Evolutionary conservation across 768 basidiomycete genomes (phyloP), one percentile per base, ranked within the genome.

Genomic region (Lentinula aciculospora): DNA sequence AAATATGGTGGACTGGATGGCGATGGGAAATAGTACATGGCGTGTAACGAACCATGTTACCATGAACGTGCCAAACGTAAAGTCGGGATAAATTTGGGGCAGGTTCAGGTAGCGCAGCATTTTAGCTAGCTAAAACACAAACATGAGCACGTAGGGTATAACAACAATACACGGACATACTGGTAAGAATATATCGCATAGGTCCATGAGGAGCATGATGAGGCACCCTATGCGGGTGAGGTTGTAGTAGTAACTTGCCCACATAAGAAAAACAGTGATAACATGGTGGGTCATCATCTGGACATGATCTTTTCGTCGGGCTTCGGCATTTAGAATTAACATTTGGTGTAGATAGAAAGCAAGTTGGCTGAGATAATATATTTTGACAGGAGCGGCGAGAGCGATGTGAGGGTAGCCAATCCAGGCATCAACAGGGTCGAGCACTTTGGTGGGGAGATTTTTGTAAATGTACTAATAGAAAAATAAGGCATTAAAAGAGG

Each of bases 231-330:
- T 81, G 45, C 94, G 88, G 8, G 92, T 96, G 68, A 86, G 88
- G 71, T 94, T 88, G 68, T 79, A 83, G 60, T 79, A 79, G 72
- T 97, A 98, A 70, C 91, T 94, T 39, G 76, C 66, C 32, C 77
- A 71, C 73, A 98, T 84, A 60, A 99, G 82, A 49, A 78, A 67
- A 60, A 94, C 80, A 12, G 94, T 96, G 63, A 98, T 88, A 64
- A 96, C 68, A 69, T 99, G 97, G 74, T 99, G 97, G 25, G 86
- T 75, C 82, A 98, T 89, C 96, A 98, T 98, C 72, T 98, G 96
- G 64, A 77, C 76, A 71, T 98, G 93, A 71, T 99, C 97, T 69
- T 92, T 94, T 57, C 97, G 79, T 56, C 85, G 82, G 37, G 86
- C 93, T 70, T 99, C 97, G 27, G 94, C 87, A 70, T 98, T 92